Evolutionary conservation across 768 basidiomycete genomes (phyloP).

Genomic region (Fibroporia radiculosa): DNA sequence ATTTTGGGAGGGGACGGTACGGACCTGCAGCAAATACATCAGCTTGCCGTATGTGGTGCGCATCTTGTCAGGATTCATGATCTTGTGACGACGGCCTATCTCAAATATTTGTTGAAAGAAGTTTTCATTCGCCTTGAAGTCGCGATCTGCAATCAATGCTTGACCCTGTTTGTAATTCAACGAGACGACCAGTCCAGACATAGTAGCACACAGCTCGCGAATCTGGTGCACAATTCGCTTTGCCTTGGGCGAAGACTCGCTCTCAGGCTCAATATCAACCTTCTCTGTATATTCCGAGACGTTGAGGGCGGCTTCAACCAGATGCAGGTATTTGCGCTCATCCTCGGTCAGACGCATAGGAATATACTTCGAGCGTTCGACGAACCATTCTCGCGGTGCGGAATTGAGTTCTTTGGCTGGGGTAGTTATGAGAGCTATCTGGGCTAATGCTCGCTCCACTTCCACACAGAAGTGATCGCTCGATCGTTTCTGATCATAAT

Average conservation of each 20-base stretch:
- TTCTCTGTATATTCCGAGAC: conserved; percentile 90
- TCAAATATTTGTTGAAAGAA: conserved; percentile 81
- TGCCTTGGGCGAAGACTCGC: conserved; percentile 72
- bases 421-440: conserved; percentile 19
- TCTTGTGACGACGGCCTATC: conserved; percentile 78
- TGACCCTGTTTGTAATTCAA: conserved; percentile 89
- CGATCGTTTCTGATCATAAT: not conserved
- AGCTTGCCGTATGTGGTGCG: conserved; percentile 82
- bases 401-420: conserved; percentile 32
- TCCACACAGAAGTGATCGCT: conserved; percentile 12
- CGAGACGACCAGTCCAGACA: conserved; percentile 75
- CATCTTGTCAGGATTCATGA: conserved; percentile 93
- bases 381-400: conserved; percentile 76
- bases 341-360: conserved; percentile 66
- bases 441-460: conserved; percentile 29
- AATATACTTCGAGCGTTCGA: conserved; percentile 75
- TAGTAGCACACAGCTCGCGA: conserved; percentile 79
- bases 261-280: conserved; percentile 71
- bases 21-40: conserved; percentile 74
- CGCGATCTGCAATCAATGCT: conserved; percentile 72
- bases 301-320: conserved; percentile 76
- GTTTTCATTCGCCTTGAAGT: conserved; percentile 71
- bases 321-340: conserved; percentile 80
- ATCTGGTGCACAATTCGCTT: conserved; percentile 85
- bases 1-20: conserved; percentile 9